Evolutionary conservation across 192 early-diverging fungal genomes (phyloP).

Genomic region (Gamsiella multidivaricata): DNA sequence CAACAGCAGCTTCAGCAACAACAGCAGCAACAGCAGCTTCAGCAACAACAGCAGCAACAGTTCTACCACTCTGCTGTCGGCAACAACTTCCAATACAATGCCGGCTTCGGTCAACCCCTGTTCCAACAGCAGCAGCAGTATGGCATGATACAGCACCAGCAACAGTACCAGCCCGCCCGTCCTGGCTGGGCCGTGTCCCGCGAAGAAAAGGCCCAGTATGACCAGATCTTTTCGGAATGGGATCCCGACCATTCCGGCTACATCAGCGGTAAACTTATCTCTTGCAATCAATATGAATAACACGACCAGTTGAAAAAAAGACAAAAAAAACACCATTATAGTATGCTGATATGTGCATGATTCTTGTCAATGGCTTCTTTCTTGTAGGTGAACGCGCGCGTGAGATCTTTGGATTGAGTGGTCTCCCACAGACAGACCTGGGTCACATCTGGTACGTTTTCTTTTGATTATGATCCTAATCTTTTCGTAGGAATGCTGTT

Average conservation of each 20-base stretch:
- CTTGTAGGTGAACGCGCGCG: slow-evolving; percentile 67
- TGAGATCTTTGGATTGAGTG: slow-evolving; percentile 80
- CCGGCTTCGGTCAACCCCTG: slow-evolving; percentile 33
- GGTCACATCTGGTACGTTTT: slow-evolving; percentile 82
- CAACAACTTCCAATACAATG: slow-evolving; percentile 51
- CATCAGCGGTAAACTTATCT: slow-evolving; percentile 63
- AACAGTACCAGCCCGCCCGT: slow-evolving; percentile 53
- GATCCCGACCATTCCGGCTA: slow-evolving; percentile 74
- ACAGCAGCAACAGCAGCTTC: slow-evolving; percentile 33
- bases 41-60: slow-evolving; percentile 40
- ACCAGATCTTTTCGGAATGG: slow-evolving; percentile 80
- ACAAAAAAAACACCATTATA: no score
- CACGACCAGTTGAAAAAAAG: no score
- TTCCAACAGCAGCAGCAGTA: slow-evolving; percentile 45
- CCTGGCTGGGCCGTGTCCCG: slow-evolving; percentile 65
- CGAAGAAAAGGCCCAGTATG: slow-evolving; percentile 68
- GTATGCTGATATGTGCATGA: no score
- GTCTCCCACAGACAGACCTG: slow-evolving; percentile 73
- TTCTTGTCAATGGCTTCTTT: slow-evolving; percentile 6
- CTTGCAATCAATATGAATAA: no score
- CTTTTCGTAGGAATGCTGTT: no score
- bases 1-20: slow-evolving; percentile 22
- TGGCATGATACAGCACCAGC: slow-evolving; percentile 52
- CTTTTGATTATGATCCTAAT: no score
- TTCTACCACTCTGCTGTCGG: slow-evolving; percentile 39